A percentile compares a stretch with the other conserved stretches of the same genome.
Conservation (phyloP, 2,329 filamentous ascomycete species). For the Alternaria metachromatica region DNA sequence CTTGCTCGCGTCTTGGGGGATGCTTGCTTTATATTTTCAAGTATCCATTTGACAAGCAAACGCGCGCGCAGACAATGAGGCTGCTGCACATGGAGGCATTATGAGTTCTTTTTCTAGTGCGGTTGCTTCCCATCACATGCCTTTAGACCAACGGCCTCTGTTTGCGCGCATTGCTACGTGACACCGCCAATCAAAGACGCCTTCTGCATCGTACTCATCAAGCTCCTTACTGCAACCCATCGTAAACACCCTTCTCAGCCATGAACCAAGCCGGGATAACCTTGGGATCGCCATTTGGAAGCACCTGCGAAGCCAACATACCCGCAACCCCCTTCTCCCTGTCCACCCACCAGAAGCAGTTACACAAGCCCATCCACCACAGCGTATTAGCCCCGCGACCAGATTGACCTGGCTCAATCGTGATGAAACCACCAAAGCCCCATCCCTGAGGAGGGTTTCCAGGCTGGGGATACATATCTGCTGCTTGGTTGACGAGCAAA, state of each 20-base stretch:
- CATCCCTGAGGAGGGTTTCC: conserved; percentile 67
- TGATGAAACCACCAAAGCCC: conserved; percentile 67
- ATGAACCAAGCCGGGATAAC: conserved; percentile 43
- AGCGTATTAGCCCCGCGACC: conserved; percentile 60
- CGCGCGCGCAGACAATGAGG: not conserved
- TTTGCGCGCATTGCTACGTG: not conserved
- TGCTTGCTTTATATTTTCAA: not conserved
- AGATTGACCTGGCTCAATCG: conserved; percentile 53
- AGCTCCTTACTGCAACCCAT: conserved; percentile 29
- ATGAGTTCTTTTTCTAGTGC: not conserved
- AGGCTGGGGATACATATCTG: conserved; percentile 58
- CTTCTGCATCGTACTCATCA: not conserved
- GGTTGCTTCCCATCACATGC: not conserved
- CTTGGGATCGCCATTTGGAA: conserved; percentile 46
- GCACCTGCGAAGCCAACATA: conserved; percentile 19
- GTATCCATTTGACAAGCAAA: not conserved
- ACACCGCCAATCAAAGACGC: not conserved
- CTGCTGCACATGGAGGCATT: not conserved
- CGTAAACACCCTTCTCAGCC: conserved; percentile 48
- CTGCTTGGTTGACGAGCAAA: conserved; percentile 55
- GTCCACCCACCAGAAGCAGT: conserved; percentile 69
- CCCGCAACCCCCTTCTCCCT: conserved; percentile 63
- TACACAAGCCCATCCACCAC: conserved; percentile 66
- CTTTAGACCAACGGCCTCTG: not conserved
- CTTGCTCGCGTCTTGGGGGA: not conserved